These are phyloP conservation scores for Choanephora cucurbitarum DNA, from an alignment of 371 early-diverging fungal genomes.

Conservation along the genomic window DNA sequence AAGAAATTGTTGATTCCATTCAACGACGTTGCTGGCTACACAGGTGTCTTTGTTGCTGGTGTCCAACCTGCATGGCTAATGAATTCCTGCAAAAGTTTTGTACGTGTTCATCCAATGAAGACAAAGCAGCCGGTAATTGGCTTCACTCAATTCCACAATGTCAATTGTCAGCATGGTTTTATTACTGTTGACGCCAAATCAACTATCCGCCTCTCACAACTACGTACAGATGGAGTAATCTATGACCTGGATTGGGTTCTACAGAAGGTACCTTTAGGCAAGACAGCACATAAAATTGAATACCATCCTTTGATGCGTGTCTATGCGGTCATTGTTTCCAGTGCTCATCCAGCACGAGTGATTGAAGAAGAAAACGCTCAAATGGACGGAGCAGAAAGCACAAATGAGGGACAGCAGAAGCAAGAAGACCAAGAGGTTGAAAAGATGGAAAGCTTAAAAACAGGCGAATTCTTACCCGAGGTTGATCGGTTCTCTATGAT, in stretches of 20 bases:
- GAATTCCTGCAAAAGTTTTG: slow-evolving; percentile 61
- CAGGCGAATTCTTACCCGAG: slow-evolving; percentile 64
- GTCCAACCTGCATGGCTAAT: slow-evolving; percentile 82
- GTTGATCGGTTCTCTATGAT: slow-evolving; percentile 72
- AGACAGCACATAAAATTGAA: slow-evolving; percentile 73
- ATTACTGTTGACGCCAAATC: slow-evolving; percentile 65
- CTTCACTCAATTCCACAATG: slow-evolving; percentile 84
- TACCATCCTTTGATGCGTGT: slow-evolving; percentile 85
- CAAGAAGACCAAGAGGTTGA: slow-evolving; percentile 39
- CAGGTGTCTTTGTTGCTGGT: slow-evolving; percentile 90
- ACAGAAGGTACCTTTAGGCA: slow-evolving; percentile 76
- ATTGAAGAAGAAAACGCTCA: slow-evolving; percentile 66
- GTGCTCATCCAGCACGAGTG: slow-evolving; percentile 61
- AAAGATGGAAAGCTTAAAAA: slow-evolving; percentile 39
- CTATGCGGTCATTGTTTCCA: slow-evolving; percentile 77
- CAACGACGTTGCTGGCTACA: slow-evolving; percentile 71
- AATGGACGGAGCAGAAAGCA: slow-evolving; percentile 7
- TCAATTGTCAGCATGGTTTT: slow-evolving; percentile 83
- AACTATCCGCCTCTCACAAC: slow-evolving; percentile 66
- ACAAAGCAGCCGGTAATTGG: slow-evolving; percentile 65
- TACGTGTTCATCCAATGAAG: slow-evolving; percentile 83
- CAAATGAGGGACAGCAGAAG: not conserved
- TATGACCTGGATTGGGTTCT: slow-evolving; percentile 88
- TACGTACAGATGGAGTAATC: slow-evolving; percentile 70
- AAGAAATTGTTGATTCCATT: slow-evolving; percentile 58